Conservation (phyloP, 164 flowering plant species). For the Liriodendron chinense region DNA sequence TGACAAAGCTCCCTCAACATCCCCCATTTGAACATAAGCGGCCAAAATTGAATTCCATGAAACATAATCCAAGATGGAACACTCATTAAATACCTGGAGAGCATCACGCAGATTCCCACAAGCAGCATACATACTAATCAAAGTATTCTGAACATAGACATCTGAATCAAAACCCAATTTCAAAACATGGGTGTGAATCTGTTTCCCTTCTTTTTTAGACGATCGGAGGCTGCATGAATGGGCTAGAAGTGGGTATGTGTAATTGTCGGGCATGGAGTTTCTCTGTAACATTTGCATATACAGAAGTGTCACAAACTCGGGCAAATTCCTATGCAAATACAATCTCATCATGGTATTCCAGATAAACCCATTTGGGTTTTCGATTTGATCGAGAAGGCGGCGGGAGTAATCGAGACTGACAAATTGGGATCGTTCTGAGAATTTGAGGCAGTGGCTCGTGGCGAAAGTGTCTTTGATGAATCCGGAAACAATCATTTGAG, state of each 20-base stretch:
- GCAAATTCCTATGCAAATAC: slow-evolving; percentile 14
- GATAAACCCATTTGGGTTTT: slow-evolving; percentile 35
- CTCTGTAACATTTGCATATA: slow-evolving; percentile 33
- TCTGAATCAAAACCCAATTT: slow-evolving; percentile 37
- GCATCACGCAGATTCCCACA: slow-evolving; percentile 32
- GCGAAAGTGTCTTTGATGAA: slow-evolving; percentile 38
- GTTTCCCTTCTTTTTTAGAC: slow-evolving; percentile 28
- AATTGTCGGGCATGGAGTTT: slow-evolving; percentile 25
- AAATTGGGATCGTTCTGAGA: slow-evolving; percentile 29
- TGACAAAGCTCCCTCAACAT: slow-evolving; percentile 26
- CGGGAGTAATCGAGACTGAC: slow-evolving; percentile 24
- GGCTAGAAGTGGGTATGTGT: slow-evolving; percentile 32
- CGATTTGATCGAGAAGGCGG: slow-evolving; percentile 22
- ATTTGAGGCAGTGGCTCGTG: slow-evolving; percentile 33
- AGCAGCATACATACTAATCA: slow-evolving; percentile 38
- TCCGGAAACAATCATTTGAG: slow-evolving; percentile 37
- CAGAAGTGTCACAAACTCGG: slow-evolving; percentile 12
- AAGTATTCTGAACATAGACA: slow-evolving; percentile 36
- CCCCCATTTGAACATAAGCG: slow-evolving; percentile 34
- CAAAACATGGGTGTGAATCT: slow-evolving; percentile 37
- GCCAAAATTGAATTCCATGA: slow-evolving; percentile 47
- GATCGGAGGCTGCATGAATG: slow-evolving; percentile 24
- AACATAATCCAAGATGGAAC: slow-evolving; percentile 26
- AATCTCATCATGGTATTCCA: slow-evolving; percentile 45
- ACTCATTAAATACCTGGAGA: slow-evolving; percentile 32